Percentiles rank a stretch among this genome's conserved stretches.
These are phyloP conservation scores for Lactarius evosmus DNA, from an alignment of 768 basidiomycete species.

Conservation along the genomic window DNA sequence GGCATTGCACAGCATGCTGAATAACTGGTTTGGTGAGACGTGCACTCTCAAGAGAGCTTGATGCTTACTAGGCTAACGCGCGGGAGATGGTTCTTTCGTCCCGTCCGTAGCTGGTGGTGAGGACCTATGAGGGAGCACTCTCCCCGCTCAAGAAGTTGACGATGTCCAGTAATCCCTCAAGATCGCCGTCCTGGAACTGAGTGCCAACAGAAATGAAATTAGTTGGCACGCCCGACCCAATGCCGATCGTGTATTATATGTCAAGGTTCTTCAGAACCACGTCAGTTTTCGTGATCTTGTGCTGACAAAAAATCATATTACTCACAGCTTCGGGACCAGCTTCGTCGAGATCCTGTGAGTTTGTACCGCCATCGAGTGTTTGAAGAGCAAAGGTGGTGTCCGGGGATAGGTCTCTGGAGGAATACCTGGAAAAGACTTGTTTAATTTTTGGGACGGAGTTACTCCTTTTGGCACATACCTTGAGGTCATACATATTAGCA, in stretches of 20 bases:
- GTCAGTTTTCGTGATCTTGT: neutral
- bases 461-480: constrained; percentile 9
- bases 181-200: constrained; percentile 31
- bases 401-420: constrained; percentile 1
- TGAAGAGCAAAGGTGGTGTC: constrained; percentile 3
- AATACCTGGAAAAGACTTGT: constrained; percentile 2
- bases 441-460: neutral
- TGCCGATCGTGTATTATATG: constrained; percentile 31
- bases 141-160: constrained; percentile 30
- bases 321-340: constrained; percentile 8
- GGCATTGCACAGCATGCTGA: constrained; percentile 37
- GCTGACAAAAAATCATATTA: too few relatives aligned
- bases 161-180: constrained; percentile 37
- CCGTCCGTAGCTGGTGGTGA: constrained; percentile 37
- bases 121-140: constrained; percentile 22
- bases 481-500: constrained; percentile 15
- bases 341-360: neutral
- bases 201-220: constrained; percentile 37
- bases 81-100: constrained; percentile 33
- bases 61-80: constrained; percentile 32
- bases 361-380: constrained; percentile 4
- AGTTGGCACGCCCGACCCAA: constrained; percentile 32
- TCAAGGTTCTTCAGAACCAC: constrained; percentile 25
- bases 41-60: neutral
- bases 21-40: neutral